Base-by-base conservation (phyloP, 75 land plant species). In the Ceratopteris richardii region DNA sequence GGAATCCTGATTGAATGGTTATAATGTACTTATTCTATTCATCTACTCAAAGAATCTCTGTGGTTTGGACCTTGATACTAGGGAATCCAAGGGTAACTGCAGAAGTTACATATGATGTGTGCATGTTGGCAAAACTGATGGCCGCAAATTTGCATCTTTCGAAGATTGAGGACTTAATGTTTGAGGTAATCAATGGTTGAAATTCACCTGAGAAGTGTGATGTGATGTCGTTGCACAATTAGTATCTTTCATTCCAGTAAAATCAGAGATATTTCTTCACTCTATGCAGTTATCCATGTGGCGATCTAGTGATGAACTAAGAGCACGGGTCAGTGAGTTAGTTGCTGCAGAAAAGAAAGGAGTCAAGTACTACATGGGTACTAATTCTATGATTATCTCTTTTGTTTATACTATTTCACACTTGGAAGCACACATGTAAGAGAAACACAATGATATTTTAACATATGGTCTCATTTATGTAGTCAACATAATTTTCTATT, bases 51-150 rank as follows among this genome's bases (percentile, higher is more conserved):
- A n/a, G n/a, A n/a, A n/a, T n/a, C n/a, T n/a, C n/a, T n/a, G n/a
- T n/a, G n/a, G n/a, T n/a, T n/a, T n/a, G n/a, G n/a, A n/a, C n/a
- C n/a, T n/a, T n/a, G n/a, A n/a, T n/a, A n/a, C 27, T 44, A 93
- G 98, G 98, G 31, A 93, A 93, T 77, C 98, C 98, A 10, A 69
- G 98, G 52, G 98, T 91, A 13, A 91, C 97, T 27, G 88, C 97
- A 12, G 97, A 91, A 61, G 97, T 91, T 21, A 91, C 97, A 33
- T 79, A 94, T 61, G 97, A 91, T 61, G 97, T 91, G 0, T 91
- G 97, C 65, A 71, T 91, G 62, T 64, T 91, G 60, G 97, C 97
- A 63, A 75, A 86, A 65, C 72, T 88, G 86, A 91, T 88, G 86
- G 94, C 94, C 44, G 77, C 86, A 50, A 88, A 84, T 47, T 52